Evolutionary conservation across 2,329 filamentous ascomycete species (phyloP).

Genomic region (Colletotrichum sp.): DNA sequence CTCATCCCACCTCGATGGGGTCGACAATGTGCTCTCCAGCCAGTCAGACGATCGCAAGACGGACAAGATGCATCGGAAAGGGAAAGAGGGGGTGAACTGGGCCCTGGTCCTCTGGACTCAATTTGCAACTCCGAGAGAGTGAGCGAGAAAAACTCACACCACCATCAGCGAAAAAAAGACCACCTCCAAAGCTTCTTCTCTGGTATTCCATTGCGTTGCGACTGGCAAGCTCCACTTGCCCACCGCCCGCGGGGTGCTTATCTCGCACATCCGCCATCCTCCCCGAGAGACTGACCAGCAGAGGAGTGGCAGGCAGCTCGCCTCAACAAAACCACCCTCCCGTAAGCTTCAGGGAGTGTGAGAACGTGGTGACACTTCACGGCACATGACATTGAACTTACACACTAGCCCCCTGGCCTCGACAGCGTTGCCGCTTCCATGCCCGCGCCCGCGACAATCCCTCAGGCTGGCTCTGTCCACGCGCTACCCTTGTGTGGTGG

Average conservation of each 20-base stretch:
- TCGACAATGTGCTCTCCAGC: not conserved
- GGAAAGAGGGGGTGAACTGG: not conserved
- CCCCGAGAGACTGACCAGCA: not conserved
- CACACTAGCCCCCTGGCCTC: slow-evolving; percentile 5
- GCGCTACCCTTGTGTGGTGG: slow-evolving; percentile 8
- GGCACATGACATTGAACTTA: slow-evolving; percentile 12
- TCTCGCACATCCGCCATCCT: slow-evolving; percentile 5
- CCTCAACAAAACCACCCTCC: slow-evolving; percentile 11
- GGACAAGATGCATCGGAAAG: not conserved
- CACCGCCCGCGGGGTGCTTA: slow-evolving; percentile 1
- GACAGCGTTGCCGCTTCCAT: not conserved
- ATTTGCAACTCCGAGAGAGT: not conserved
- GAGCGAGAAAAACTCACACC: not conserved
- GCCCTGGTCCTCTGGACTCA: not conserved
- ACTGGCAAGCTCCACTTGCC: slow-evolving; percentile 3
- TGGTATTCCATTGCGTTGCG: not conserved
- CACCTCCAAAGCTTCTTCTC: not conserved
- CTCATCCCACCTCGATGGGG: not conserved
- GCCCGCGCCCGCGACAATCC: slow-evolving; percentile 1
- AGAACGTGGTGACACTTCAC: slow-evolving; percentile 11
- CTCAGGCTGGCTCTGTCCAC: not conserved
- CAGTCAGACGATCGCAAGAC: not conserved
- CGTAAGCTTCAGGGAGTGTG: slow-evolving; percentile 3
- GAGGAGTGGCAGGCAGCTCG: not conserved
- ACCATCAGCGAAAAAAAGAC: not conserved